phyloP scores from a whole-genome alignment of 1,139 yeast genomes.

The Kodamaea anthophila region DNA sequence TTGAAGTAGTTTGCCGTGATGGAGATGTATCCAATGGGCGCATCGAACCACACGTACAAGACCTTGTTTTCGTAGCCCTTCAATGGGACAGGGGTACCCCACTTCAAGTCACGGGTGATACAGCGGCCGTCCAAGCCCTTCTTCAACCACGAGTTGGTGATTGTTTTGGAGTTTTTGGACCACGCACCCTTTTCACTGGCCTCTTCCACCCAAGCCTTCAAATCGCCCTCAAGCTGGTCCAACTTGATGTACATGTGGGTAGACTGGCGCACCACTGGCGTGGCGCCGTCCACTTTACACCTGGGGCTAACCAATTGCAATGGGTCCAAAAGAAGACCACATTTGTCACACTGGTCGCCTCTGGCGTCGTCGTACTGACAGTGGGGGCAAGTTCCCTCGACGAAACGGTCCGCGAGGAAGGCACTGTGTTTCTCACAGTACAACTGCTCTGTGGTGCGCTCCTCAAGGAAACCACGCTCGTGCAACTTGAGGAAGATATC shows the following conservation, averaged over 20 bases:
- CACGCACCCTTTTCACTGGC: conserved; percentile 72
- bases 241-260: conserved; percentile 81
- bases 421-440: conserved; percentile 89
- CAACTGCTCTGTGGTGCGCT: conserved; percentile 80
- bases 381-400: conserved; percentile 95
- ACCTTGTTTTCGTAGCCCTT: conserved; percentile 81
- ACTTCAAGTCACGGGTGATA: conserved; percentile 90
- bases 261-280: conserved; percentile 75
- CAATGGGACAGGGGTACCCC: conserved; percentile 98
- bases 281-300: conserved; percentile 82
- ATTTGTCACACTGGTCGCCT: conserved; percentile 98
- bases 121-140: conserved; percentile 93
- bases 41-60: conserved; percentile 97
- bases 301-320: conserved; percentile 90
- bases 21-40: conserved; percentile 92
- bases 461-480: conserved; percentile 75
- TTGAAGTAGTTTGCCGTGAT: conserved; percentile 91
- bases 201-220: conserved; percentile 65
- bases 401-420: conserved; percentile 91
- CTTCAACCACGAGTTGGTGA: conserved; percentile 88
- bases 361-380: conserved; percentile 95
- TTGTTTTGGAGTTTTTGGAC: conserved; percentile 86
- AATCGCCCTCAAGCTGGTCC: conserved; percentile 73
- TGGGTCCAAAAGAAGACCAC: conserved; percentile 87
- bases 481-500: conserved; percentile 75